Evolutionary conservation across 2,329 filamentous ascomycete genomes (phyloP), one percentile per base, ranked within the genome.

Genomic region (Metarhizium guizhouense): DNA sequence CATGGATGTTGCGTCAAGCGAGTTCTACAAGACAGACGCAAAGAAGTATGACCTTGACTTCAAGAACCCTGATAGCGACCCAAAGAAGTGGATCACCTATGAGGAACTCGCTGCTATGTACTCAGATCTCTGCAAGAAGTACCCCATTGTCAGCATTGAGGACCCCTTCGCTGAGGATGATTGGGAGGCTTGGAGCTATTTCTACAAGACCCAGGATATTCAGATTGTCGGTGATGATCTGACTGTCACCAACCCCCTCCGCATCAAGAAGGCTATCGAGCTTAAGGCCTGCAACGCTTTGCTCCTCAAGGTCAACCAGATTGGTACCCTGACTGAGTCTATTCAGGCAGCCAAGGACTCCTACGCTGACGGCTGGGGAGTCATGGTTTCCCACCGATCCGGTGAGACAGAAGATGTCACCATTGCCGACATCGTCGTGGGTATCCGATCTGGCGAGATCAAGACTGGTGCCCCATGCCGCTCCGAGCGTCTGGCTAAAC

Each of bases 1-100:
- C 73, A 95, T 99, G 91, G 94, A 99, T 70, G 93, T 97, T 72
- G 94, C 94, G 63, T 96, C 94, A 63, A 95, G 89, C 81, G 94
- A 99, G 77, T 99, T 99, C 84, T 99, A 99, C 88, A 97, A 97
- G 82, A 76, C 80, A 68, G 90, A 94, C 53, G 93, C 79, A 73
- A 96, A 97, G 88, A 97, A 97, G 84, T 99, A 99, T 84, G 94
- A 99, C 73, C 84, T 99, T 63, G 94, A 97, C 87, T 99, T 97
- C 90, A 97, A 99, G 90, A 99, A 99, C 86, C 93, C 94, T 69
- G 87, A 97, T 62, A 94, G 88, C 74, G 94, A 99, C 81, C 83
- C 86, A 71, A 83, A 77, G 81, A 97, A 99, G 85, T 97, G 94
- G 94, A 82, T 99, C 81, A 96, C 90, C 66, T 97, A 97, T 78